Evolutionary conservation across 257 asterid species (phyloP), one percentile per base, ranked within the genome.

Genomic region (Nicotiana sylvestris): DNA sequence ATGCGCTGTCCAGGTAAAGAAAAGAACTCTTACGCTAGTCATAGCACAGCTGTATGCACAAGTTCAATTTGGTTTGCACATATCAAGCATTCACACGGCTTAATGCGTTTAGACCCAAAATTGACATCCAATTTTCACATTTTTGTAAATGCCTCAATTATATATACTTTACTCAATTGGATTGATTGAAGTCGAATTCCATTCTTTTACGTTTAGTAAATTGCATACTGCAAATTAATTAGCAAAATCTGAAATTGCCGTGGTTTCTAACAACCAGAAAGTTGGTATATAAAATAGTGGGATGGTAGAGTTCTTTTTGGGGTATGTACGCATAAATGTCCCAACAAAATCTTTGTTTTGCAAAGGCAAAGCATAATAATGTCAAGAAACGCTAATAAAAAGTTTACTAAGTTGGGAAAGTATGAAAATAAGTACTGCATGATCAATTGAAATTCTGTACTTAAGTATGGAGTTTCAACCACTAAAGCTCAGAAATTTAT

Each of bases 31-130:
- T 67, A 67, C 51, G 76, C 15, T 67, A 16, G 29, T 33, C 6
- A 74, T 56, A 43, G 64, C 80, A 74, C 80, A 51, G 64, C 64
- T 74, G 80, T 74, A 72, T 72, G 79, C 25, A 72, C 27, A 5
- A 74, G 80, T 74, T 74, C 80, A 49, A 74, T 49, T 74, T 74
- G 62, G 43, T 11, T 74, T 49, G 62, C 62, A 49, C 21, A 49
- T 15, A 49, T 49, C 39, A 2, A 51, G 5, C 80, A 13, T 74
- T 74, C 64, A 51, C 64, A 74, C 64, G 18, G 27, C 43, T 49
- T 74, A 74, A 15, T 74, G 80, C 80, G 27, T 49, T 74, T 49
- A 49, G 27, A 27, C 51, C 62, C 7, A 21, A 25, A 74, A 25
- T 27, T 69, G 32, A n/a, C 33, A 18, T 10, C n/a, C 5, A 2